Conservation (phyloP, 768 basidiomycete species). For the Rhodotorula kratochvilovae region DNA sequence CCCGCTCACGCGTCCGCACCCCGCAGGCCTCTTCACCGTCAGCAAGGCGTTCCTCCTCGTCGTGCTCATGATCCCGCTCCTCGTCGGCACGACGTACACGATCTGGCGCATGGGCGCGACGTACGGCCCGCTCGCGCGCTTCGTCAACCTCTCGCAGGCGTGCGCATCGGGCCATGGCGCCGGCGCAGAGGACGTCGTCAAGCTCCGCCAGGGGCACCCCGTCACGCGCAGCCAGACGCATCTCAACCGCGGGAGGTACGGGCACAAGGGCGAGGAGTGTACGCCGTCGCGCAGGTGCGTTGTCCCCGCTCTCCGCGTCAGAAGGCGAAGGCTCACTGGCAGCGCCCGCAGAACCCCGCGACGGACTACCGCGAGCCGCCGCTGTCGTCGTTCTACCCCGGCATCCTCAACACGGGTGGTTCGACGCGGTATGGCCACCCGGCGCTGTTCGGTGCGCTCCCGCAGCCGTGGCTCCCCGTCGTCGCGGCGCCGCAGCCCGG, state of each 20-base stretch:
- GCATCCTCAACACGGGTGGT: slow-evolving; percentile 83
- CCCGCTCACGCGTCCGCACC: too few relatives aligned
- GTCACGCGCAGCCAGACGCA: slow-evolving; percentile 88
- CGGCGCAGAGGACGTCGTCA: slow-evolving; percentile 64
- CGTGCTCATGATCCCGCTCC: slow-evolving; percentile 66
- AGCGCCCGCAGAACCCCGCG: background rate
- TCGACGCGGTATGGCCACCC: slow-evolving; percentile 84
- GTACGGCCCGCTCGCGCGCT: slow-evolving; percentile 70
- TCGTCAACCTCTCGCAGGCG: slow-evolving; percentile 81
- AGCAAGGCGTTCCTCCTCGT: slow-evolving; percentile 60
- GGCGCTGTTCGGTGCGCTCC: slow-evolving; percentile 84
- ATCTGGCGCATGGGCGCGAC: slow-evolving; percentile 67
- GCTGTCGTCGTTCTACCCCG: slow-evolving; percentile 89
- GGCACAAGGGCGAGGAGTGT: slow-evolving; percentile 86
- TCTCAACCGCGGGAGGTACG: slow-evolving; percentile 78
- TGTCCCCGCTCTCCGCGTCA: slow-evolving; percentile 49
- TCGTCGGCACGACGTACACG: slow-evolving; percentile 71
- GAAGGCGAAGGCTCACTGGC: background rate
- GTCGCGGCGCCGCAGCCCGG: slow-evolving; percentile 56
- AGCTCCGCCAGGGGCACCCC: slow-evolving; percentile 73
- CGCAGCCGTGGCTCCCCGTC: slow-evolving; percentile 85
- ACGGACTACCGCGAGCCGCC: slow-evolving; percentile 78
- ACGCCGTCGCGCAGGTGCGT: slow-evolving; percentile 86
- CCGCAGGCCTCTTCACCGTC: slow-evolving; percentile 71
- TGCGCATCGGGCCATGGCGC: slow-evolving; percentile 54